phyloP scores from a whole-genome alignment of 495 filamentous ascomycete species.

The Penicillium parvum region DNA sequence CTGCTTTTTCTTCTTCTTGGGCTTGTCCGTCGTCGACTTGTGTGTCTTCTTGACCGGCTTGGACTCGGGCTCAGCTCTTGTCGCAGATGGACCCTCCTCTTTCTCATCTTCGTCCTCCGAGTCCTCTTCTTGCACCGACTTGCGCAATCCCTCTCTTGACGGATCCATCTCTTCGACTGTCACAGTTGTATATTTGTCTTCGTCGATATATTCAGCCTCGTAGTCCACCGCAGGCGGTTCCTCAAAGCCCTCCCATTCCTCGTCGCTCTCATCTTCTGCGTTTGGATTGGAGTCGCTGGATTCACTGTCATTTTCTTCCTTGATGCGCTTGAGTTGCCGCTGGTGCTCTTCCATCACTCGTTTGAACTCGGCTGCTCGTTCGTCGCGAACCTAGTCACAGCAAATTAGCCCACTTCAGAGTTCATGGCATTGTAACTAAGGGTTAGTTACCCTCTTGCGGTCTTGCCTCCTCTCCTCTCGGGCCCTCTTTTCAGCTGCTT shows the following conservation, averaged over 20 bases:
- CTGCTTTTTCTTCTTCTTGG: slow-evolving; percentile 79
- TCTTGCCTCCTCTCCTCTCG: slow-evolving; percentile 66
- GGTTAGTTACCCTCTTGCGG: slow-evolving; percentile 60
- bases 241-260: slow-evolving; percentile 60
- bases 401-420: slow-evolving; percentile 10
- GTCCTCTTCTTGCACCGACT: slow-evolving; percentile 43
- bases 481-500: slow-evolving; percentile 64
- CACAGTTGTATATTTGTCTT: slow-evolving; percentile 91
- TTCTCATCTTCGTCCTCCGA: slow-evolving; percentile 40
- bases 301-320: slow-evolving; percentile 49
- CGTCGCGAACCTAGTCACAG: slow-evolving; percentile 64
- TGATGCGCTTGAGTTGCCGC: slow-evolving; percentile 49
- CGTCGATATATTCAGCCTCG: slow-evolving; percentile 94
- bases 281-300: slow-evolving; percentile 34
- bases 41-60: slow-evolving; percentile 43
- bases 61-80: slow-evolving; percentile 24
- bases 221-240: slow-evolving; percentile 62
- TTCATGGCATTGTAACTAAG: too few species aligned
- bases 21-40: slow-evolving; percentile 50
- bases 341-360: slow-evolving; percentile 71
- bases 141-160: slow-evolving; percentile 63
- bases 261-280: slow-evolving; percentile 33
- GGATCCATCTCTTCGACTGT: slow-evolving; percentile 88
- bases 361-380: slow-evolving; percentile 72
- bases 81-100: slow-evolving; percentile 17